Base-by-base conservation (phyloP, 352 stramenopile genomes). In the Globisporangium orthogonon region DNA sequence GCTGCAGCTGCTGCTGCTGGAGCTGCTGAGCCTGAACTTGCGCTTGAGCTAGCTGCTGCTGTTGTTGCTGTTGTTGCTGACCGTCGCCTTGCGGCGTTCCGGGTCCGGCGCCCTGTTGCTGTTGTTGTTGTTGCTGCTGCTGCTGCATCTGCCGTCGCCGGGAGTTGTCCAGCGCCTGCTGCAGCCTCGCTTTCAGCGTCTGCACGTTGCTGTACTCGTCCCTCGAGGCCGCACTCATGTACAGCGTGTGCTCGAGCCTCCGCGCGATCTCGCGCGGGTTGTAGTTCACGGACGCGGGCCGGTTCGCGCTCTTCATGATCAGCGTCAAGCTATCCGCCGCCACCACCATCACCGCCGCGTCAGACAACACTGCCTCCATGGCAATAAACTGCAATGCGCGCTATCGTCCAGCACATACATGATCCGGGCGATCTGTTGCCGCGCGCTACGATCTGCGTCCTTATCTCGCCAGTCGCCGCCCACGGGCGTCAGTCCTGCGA, bases 241-340 rank as follows among this genome's bases (percentile, higher is more conserved):
- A 95, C 18, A 95, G 56, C 17, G 82, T 94, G 57, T 95, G 83
- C 56, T 95, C 86, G 13, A 95, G 58, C 45, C 86, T 70, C 31
- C 86, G 71, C 7, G 86, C 86, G 37, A 95, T 95, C 58, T 95
- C 86, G 52, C 84, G 73, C 6, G 84, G 86, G 60, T 95, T 95
- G 62, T 95, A 94, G 55, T 95, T 93, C n/a, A 79, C 82, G 1
- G 82, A 89, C 33, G 74, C 77, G n/a, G 86, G 86, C 13, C 85
- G 73, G 58, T 95, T 96, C 7, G 87, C 79, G 58, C 85, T 95
- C 67, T 93, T 94, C 81, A 93, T 94, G 23, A 95, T 95, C 52
- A 95, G 66, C 31, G 81, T 95, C 71, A 95, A 77, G 17, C 85
- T 95, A 58, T 49, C 49, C 45, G 50, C 39, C 45, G 23, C 67